These are phyloP conservation scores for Candida saitoana DNA, from an alignment of 805 yeast species.

Conservation along the genomic window DNA sequence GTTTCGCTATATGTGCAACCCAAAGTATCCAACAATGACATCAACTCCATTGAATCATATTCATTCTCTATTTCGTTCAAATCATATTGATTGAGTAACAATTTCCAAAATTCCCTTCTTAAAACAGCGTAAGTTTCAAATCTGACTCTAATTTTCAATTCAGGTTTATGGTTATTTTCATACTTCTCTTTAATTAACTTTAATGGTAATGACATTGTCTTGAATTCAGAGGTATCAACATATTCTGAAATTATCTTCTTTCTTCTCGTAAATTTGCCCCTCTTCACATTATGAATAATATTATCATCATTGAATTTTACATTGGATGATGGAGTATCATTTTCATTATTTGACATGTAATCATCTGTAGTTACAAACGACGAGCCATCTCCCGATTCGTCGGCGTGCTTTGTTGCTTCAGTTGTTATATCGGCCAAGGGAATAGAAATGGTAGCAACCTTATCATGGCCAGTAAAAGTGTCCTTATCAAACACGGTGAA, in stretches of 20 bases:
- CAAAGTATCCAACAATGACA: constrained; percentile 58
- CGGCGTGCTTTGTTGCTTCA: constrained; percentile 24
- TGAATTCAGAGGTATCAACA: constrained; percentile 39
- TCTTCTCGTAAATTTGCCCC: constrained; percentile 25
- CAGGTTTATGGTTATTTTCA: constrained; percentile 45
- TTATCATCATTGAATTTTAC: constrained; percentile 9
- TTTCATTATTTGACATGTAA: constrained; percentile 4
- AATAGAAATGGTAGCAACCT: constrained; percentile 64
- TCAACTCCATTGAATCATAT: constrained; percentile 57
- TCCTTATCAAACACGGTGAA: constrained; percentile 84
- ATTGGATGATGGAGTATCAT: constrained; percentile 4
- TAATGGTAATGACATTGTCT: constrained; percentile 37
- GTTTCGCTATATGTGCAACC: constrained; percentile 52
- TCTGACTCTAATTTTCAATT: constrained; percentile 54
- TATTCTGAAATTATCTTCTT: constrained; percentile 19
- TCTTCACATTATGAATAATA: constrained; percentile 15
- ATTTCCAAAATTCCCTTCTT: constrained; percentile 66
- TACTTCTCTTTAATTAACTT: constrained; percentile 28
- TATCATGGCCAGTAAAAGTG: constrained; percentile 74
- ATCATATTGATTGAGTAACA: constrained; percentile 53
- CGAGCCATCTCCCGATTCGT: background rate
- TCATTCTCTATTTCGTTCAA: constrained; percentile 27
- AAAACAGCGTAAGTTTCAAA: constrained; percentile 64
- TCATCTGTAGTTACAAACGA: background rate
- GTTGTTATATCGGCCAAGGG: constrained; percentile 48